Evolutionary conservation across 805 yeast genomes (phyloP).

Genomic region (Wickerhamomyces silvicola): DNA sequence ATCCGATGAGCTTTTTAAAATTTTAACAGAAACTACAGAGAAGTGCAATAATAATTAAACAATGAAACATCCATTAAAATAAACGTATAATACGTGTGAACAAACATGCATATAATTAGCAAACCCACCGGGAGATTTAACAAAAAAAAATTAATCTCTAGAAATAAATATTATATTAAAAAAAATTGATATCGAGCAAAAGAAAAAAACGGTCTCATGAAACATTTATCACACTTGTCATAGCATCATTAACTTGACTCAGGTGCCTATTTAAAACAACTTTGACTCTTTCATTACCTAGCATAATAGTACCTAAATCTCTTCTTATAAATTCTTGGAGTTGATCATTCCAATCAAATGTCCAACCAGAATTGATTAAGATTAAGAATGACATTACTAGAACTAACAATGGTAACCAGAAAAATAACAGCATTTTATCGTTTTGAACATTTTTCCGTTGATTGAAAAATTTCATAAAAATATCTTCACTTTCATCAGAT

Average conservation of each 20-base stretch:
- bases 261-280: constrained; percentile 32
- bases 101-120: no score
- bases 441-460: constrained; percentile 45
- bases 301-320: constrained; percentile 39
- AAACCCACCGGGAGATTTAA: no score
- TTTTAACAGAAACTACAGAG: neutral
- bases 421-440: constrained; percentile 80
- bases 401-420: constrained; percentile 81
- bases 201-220: constrained; percentile 2
- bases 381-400: constrained; percentile 45
- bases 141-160: no score
- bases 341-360: constrained; percentile 27
- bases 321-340: constrained; percentile 35
- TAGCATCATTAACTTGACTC: constrained; percentile 36
- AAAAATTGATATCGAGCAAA: neutral
- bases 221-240: constrained; percentile 25
- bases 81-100: no score
- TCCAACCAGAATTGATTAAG: constrained; percentile 29
- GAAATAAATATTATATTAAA: neutral
- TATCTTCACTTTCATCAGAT: constrained; percentile 23
- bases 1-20: neutral
- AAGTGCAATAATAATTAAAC: neutral
- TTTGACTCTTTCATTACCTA: constrained; percentile 47
- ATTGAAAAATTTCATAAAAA: constrained; percentile 32
- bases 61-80: neutral